Evolutionary conservation across 2,329 filamentous ascomycete species (phyloP), one percentile per base, ranked within the genome.

Genomic region (Aureobasidium leucospermi): DNA sequence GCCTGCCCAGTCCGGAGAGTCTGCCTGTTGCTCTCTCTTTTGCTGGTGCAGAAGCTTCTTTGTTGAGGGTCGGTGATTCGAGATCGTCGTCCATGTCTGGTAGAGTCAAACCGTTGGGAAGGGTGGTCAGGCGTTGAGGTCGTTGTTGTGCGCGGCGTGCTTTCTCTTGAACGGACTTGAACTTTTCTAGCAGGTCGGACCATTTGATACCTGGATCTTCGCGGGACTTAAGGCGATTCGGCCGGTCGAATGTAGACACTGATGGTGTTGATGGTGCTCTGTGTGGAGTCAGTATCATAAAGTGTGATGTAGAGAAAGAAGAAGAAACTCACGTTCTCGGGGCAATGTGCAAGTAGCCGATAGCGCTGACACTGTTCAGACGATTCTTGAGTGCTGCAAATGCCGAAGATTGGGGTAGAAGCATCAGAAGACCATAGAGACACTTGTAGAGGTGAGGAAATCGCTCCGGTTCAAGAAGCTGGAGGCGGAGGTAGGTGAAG

Each of bases 351-450:
- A 99, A 78, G 73, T 96, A 96, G 45, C 93, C 94, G 71, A 99
- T 97, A 56, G 94, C 92, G 77, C 90, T 96, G 65, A 99, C 94
- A 73, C 90, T 96, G 74, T 97, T 97, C 53, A 99, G 81, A 43
- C 94, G 86, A 70, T 99, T 99, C 72, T 96, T 97, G 60, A 99
- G 79, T 2, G 94, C 93, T 31, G 92, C 94, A 75, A 99, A 99
- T 8, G 94, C 95, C 31, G 91, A 95, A 15, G 93, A 97, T 75
- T 99, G 94, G 0, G 94, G 94, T n/a, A 99, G 82, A 16, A 99
- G 86, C 94, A 99, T 99, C 58, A 99, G 80, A 47, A 99, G 83
- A 9, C 94, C 94, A 69, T 97, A 99, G 51, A 99, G 84, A 74
- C 94, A 99, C 46, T 71, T 70, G 79, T 99, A 97, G 1, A 99